Percentiles rank a stretch among this genome's conserved stretches.
phyloP scores from a whole-genome alignment of 768 basidiomycete species.

The Royoungia palumana region DNA sequence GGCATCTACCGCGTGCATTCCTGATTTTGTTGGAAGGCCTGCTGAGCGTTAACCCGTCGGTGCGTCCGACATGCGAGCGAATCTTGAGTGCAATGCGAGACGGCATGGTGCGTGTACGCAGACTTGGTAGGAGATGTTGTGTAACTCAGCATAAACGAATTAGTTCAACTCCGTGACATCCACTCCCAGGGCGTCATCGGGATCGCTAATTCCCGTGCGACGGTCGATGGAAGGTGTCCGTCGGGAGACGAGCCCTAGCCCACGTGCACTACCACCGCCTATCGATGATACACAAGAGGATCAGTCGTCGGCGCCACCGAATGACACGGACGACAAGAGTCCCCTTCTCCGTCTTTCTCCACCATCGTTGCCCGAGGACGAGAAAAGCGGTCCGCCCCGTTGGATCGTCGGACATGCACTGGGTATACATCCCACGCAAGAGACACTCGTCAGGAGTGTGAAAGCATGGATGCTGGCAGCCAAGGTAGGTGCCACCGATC shows the following conservation, averaged over 20 bases:
- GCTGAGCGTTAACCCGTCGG: slow-evolving; percentile 54
- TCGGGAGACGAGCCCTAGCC: slow-evolving; percentile 10
- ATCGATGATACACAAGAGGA: background rate
- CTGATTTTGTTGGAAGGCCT: slow-evolving; percentile 72
- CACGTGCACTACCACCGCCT: slow-evolving; percentile 18
- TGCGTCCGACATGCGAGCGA: slow-evolving; percentile 70
- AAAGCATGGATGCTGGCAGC: slow-evolving; percentile 35
- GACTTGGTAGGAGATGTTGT: background rate
- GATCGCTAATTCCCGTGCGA: slow-evolving; percentile 24
- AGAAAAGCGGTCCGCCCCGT: background rate
- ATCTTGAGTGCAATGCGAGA: slow-evolving; percentile 66
- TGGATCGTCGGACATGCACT: background rate
- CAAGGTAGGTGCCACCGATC: slow-evolving; percentile 28
- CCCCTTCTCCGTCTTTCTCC: slow-evolving; percentile 16
- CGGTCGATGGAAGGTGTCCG: slow-evolving; percentile 10
- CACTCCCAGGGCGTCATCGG: slow-evolving; percentile 4
- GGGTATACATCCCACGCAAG: slow-evolving; percentile 12
- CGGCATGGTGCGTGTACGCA: slow-evolving; percentile 57
- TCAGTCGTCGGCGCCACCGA: background rate
- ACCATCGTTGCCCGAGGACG: background rate
- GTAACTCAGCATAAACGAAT: background rate
- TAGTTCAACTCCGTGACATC: slow-evolving; percentile 29
- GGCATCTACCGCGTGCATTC: slow-evolving; percentile 70
- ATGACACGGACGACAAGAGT: slow-evolving; percentile 10
- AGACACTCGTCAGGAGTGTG: slow-evolving; percentile 26